phyloP scores from a whole-genome alignment of 2,329 filamentous ascomycete genomes.

The Myriosclerotinia curreyana region DNA sequence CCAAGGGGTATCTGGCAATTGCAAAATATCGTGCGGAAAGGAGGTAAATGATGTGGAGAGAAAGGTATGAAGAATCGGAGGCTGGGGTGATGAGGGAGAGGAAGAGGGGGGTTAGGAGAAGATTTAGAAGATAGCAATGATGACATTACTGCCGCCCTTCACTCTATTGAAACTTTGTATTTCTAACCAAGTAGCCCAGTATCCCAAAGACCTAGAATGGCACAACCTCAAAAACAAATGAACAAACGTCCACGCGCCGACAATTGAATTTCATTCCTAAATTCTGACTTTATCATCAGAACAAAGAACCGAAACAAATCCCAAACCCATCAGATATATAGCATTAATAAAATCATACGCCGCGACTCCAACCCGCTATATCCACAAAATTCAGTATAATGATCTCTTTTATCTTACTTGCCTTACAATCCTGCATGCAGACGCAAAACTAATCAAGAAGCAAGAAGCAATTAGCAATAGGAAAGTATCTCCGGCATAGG shows the following conservation, averaged over 20 bases:
- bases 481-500: not conserved
- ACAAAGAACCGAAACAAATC: not conserved
- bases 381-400: not conserved
- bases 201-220: not conserved
- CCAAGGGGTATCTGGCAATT: not conserved
- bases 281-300: not conserved
- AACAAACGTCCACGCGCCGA: not conserved
- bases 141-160: not conserved
- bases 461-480: not conserved
- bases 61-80: too few relatives aligned
- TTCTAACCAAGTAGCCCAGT: not conserved
- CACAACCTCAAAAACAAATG: not conserved
- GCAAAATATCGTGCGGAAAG: not conserved
- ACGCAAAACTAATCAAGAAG: not conserved
- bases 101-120: constrained; percentile 28
- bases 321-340: not conserved
- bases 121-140: not conserved
- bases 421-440: not conserved
- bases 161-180: not conserved
- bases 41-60: not conserved
- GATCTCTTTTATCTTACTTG: not conserved
- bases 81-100: constrained; percentile 53
- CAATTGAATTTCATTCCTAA: not conserved
- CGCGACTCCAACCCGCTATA: not conserved
- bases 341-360: not conserved